These are phyloP conservation scores for Aspergillus fischeri DNA, from an alignment of 2,329 filamentous ascomycete species.

Conservation along the genomic window DNA sequence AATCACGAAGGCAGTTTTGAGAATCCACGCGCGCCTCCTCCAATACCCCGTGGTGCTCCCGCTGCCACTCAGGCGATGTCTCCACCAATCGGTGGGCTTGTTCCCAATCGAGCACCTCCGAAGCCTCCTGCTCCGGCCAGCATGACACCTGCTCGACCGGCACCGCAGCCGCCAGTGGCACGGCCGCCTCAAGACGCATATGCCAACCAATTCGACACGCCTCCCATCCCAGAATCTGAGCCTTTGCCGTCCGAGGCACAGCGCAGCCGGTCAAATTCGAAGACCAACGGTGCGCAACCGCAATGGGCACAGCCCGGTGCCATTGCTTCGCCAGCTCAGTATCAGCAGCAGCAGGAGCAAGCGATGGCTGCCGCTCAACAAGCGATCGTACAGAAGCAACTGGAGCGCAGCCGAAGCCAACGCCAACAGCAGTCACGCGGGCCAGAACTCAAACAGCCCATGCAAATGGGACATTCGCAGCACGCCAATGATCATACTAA, in stretches of 20 bases:
- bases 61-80: conserved; percentile 48
- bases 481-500: conserved; percentile 36
- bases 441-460: conserved; percentile 45
- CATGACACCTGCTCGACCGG: conserved; percentile 39
- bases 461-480: conserved; percentile 29
- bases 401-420: conserved; percentile 72
- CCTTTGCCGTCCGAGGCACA: conserved; percentile 64
- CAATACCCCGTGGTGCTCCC: conserved; percentile 60
- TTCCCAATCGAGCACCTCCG: conserved; percentile 81
- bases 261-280: conserved; percentile 66
- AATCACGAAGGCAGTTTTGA: conserved; percentile 94
- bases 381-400: conserved; percentile 63
- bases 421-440: conserved; percentile 55
- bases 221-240: conserved; percentile 51
- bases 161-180: conserved; percentile 46
- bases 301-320: conserved; percentile 39
- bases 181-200: conserved; percentile 55
- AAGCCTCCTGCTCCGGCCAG: conserved; percentile 63
- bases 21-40: conserved; percentile 89
- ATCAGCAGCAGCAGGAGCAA: conserved; percentile 74
- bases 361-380: conserved; percentile 76
- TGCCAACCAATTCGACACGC: conserved; percentile 39
- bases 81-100: conserved; percentile 50
- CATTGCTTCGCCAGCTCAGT: conserved; percentile 41
- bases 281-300: conserved; percentile 52